Evolutionary conservation across 306 rosid species (phyloP).

Genomic region (Corylus heterophylla): DNA sequence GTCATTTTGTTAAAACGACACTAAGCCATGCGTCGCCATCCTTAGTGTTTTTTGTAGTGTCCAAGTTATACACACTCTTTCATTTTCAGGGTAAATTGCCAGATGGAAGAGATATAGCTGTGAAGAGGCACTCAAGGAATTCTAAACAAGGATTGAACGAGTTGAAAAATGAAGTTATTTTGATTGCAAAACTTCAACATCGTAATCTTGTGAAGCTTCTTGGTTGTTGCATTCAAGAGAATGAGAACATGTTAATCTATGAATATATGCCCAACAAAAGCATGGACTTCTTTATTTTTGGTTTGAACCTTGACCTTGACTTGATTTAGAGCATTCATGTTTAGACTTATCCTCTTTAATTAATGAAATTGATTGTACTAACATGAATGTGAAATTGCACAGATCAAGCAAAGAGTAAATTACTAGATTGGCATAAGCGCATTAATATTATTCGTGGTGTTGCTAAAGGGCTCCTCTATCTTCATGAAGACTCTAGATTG

Average conservation of each 20-base stretch:
- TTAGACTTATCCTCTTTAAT: neutral
- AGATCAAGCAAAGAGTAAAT: conserved; percentile 1
- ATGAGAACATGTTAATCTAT: conserved; percentile 37
- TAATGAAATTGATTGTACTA: neutral
- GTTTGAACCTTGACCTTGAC: conserved; percentile 17
- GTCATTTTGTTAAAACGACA: too few relatives aligned
- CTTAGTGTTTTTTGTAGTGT: too few relatives aligned
- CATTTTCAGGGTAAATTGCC: conserved; percentile 53
- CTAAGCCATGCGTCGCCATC: too few relatives aligned
- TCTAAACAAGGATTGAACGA: conserved; percentile 58
- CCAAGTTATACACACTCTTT: neutral
- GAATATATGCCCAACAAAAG: conserved; percentile 47
- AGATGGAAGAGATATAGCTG: conserved; percentile 58
- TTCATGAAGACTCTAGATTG: conserved; percentile 36
- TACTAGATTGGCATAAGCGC: conserved; percentile 26
- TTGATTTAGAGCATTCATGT: neutral
- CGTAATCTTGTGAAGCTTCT: conserved; percentile 49
- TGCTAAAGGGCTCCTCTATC: conserved; percentile 31
- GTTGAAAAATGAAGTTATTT: conserved; percentile 19
- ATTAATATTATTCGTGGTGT: conserved; percentile 26
- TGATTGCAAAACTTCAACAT: conserved; percentile 45
- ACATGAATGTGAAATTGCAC: neutral
- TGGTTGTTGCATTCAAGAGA: conserved; percentile 42
- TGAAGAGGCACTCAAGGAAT: conserved; percentile 51
- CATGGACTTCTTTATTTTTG: conserved; percentile 45